Base-by-base conservation (phyloP, 2,329 filamentous ascomycete genomes). In the Apiospora saccharicola region DNA sequence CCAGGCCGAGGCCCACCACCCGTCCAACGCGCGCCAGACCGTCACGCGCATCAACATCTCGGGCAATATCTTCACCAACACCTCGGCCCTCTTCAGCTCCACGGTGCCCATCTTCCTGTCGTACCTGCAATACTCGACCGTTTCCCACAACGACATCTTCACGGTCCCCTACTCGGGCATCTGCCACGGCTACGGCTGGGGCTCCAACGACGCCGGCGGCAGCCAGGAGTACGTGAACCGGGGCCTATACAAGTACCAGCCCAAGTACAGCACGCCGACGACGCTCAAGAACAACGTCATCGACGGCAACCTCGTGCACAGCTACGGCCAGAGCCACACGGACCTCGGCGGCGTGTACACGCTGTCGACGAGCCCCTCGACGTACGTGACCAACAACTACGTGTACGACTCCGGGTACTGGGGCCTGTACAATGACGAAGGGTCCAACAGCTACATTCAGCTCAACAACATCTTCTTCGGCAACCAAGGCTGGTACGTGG, bases 201-300 rank as follows among this genome's bases (percentile, higher is more conserved):
- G 67, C 10, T 68, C 67, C n/a, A 68, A 68, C n/a, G 67, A 68
- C 67, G 67, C 67, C 19, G 67, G 67, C 41, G 67, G 67, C 43
- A 68, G 67, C 26, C 41, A 68, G 6, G 67, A 68, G 44, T 68
- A 68, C 43, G 67, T 46, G 67, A 68, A 68, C 41, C 41, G 67
- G 26, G 67, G 67, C 14, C 67, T 68, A 14, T 68, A 68, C 67
- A 68, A 68, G 24, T 68, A 68, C 67, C 67, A 68, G 44, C 67
- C 67, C n/a, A 68, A 46, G 24, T 68, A 68, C 41, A n/a, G 10
- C 14, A 47, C 67, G 7, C 67, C 67, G 2, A 68, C 67, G 7
- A 68, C 26, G 41, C n/a, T 68, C 1, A 44, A 68, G 24, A 47
- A 68, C 41, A 68, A 68, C 44, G 13, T 68, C 26, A 44, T 68